phyloP scores from a whole-genome alignment of 768 basidiomycete species.

The Mrakia gelida region DNA sequence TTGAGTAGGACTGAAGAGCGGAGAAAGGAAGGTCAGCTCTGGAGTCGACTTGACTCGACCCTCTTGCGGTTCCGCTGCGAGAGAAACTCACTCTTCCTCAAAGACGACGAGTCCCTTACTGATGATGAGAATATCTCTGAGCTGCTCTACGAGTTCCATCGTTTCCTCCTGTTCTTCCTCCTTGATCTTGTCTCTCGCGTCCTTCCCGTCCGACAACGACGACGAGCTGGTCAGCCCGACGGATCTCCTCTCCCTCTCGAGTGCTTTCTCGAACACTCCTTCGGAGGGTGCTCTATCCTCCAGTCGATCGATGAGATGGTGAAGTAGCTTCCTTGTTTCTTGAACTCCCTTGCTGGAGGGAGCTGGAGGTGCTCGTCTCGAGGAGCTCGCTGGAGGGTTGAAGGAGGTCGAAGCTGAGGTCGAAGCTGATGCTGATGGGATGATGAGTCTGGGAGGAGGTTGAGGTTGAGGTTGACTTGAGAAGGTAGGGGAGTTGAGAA shows the following conservation, averaged over 20 bases:
- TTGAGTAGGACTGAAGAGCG: not conserved
- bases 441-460: not conserved
- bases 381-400: no score
- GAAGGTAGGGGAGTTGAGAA: not conserved
- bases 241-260: not conserved
- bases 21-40: not conserved
- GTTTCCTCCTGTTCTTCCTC: not conserved
- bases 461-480: not conserved
- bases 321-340: not conserved
- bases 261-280: not conserved
- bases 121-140: not conserved
- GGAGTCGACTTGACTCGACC: not conserved
- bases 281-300: not conserved
- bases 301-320: not conserved
- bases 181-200: not conserved
- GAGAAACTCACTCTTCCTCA: not conserved
- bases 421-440: not conserved
- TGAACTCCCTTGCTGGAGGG: not conserved
- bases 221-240: not conserved
- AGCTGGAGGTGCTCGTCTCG: not conserved
- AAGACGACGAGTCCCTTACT: not conserved
- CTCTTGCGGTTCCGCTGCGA: not conserved
- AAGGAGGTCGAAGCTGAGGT: not conserved
- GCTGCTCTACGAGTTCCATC: not conserved
- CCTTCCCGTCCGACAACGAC: not conserved